phyloP scores from a whole-genome alignment of 1,139 yeast species.

The Candida pseudoviswanathii region DNA sequence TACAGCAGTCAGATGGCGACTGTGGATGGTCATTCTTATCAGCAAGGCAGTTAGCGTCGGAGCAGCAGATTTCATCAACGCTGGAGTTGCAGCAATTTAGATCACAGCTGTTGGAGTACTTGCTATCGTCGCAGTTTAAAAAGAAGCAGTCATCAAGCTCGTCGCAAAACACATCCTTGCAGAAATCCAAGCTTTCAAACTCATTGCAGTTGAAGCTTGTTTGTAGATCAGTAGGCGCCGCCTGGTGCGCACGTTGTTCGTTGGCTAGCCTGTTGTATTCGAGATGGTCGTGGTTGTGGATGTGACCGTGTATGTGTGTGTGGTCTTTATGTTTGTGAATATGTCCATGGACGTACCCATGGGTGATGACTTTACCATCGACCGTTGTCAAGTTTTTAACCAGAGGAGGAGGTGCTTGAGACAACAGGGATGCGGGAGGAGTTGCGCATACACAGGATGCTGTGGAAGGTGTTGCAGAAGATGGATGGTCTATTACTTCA shows the following conservation, averaged over 20 bases:
- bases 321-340: conserved; percentile 65
- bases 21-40: neutral
- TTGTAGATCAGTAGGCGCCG: neutral
- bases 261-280: neutral
- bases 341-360: conserved; percentile 69
- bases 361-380: conserved; percentile 25
- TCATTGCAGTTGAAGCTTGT: conserved; percentile 23
- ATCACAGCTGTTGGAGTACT: conserved; percentile 13
- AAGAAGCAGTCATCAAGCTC: conserved; percentile 50
- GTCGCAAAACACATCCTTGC: conserved; percentile 47
- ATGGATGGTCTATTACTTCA: neutral
- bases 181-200: conserved; percentile 35
- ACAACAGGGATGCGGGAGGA: neutral
- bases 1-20: conserved; percentile 18
- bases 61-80: conserved; percentile 21
- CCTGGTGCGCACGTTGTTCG: neutral
- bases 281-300: conserved; percentile 54
- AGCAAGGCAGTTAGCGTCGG: conserved; percentile 14
- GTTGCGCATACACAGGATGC: neutral
- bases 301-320: conserved; percentile 70
- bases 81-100: conserved; percentile 17
- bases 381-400: conserved; percentile 3
- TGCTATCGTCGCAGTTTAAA: conserved; percentile 28
- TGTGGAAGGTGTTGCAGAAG: neutral
- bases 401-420: neutral